Evolutionary conservation across 805 yeast genomes (phyloP).

Genomic region (Yarrowia phangngaensis): DNA sequence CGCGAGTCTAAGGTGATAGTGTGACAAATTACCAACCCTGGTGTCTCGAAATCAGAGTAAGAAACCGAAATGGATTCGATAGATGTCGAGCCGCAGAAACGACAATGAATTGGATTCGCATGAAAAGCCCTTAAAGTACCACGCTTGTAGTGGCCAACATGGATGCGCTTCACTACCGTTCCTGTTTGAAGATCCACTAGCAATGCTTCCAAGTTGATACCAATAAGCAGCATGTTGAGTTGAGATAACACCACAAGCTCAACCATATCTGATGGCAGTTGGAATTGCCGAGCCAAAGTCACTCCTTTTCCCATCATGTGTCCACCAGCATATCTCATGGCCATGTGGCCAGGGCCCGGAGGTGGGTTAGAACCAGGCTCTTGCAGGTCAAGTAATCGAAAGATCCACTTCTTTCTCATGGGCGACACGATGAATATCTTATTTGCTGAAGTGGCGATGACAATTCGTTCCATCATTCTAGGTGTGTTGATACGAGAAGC

Average conservation of each 20-base stretch:
- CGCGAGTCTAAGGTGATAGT: constrained; percentile 67
- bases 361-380: constrained; percentile 8
- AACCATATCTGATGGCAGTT: constrained; percentile 17
- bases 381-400: constrained; percentile 13
- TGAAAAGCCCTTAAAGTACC: constrained; percentile 66
- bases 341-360: constrained; percentile 9
- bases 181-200: constrained; percentile 77
- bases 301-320: constrained; percentile 7
- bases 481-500: constrained; percentile 22
- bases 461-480: constrained; percentile 25
- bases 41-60: constrained; percentile 57
- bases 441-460: constrained; percentile 12
- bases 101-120: constrained; percentile 81
- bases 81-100: constrained; percentile 87
- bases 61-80: constrained; percentile 67
- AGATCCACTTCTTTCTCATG: constrained; percentile 24
- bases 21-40: constrained; percentile 59
- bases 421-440: constrained; percentile 21
- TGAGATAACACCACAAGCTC: constrained; percentile 29
- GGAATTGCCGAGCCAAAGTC: constrained; percentile 8
- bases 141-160: constrained; percentile 59
- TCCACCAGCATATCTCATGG: constrained; percentile 4
- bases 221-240: constrained; percentile 34
- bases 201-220: constrained; percentile 30
- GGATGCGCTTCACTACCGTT: constrained; percentile 56